Percentiles rank a stretch among this genome's conserved stretches.
These are phyloP conservation scores for Breviolum minutum DNA, from an alignment of 73 alveolate species.

Conservation along the genomic window DNA sequence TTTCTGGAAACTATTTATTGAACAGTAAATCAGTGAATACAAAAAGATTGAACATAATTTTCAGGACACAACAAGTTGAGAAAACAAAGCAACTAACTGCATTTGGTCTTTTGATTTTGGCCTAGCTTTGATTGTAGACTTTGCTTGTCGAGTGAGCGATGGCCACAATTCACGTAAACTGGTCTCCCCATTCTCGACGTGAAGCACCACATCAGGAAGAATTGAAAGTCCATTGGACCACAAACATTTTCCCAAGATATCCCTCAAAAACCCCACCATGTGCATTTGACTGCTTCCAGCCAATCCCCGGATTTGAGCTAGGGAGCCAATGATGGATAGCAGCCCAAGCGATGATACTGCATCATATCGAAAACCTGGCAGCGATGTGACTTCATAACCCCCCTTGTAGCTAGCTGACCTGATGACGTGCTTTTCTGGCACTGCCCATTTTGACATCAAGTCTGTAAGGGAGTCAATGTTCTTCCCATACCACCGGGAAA, in stretches of 20 bases:
- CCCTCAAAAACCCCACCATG: background rate
- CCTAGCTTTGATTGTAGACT: background rate
- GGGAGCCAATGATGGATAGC: background rate
- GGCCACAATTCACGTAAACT: too few relatives aligned
- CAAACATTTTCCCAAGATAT: background rate
- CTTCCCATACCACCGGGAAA: slow-evolving; percentile 13
- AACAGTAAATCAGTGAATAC: too few relatives aligned
- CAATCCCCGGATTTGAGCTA: slow-evolving; percentile 34
- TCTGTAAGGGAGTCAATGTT: background rate
- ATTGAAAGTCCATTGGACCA: background rate
- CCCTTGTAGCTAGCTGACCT: background rate
- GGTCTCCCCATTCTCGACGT: background rate
- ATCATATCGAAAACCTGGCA: slow-evolving; percentile 26
- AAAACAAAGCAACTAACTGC: too few relatives aligned
- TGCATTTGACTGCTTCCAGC: background rate
- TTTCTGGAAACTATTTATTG: too few relatives aligned
- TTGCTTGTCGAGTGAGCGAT: background rate
- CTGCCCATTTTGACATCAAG: background rate
- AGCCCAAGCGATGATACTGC: background rate
- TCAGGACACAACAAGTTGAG: too few relatives aligned
- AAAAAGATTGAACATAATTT: too few relatives aligned
- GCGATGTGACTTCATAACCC: background rate
- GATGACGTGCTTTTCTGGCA: background rate
- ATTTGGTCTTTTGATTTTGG: too few relatives aligned
- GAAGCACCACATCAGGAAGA: background rate